Evolutionary conservation across 2,329 filamentous ascomycete species (phyloP), one percentile per base, ranked within the genome.

Genomic region (Aureobasidium sp.): DNA sequence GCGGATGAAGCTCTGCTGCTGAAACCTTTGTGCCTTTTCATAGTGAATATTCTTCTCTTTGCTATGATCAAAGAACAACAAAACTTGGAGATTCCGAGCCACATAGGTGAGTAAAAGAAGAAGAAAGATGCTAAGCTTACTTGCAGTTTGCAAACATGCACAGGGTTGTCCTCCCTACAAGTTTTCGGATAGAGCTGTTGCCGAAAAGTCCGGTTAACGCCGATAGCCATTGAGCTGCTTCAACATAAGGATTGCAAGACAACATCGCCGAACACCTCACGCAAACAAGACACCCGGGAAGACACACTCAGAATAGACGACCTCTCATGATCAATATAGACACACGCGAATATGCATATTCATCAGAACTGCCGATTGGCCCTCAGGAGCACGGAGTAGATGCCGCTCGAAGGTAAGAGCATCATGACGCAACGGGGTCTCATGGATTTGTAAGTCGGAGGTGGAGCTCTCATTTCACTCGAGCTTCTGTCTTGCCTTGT

Each of bases 391-490:
- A 13, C 34, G 34, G 34, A 15, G 48, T 34, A 5, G 26, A 1
- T 44, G 52, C 37, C 17, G 37, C 39, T 44, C 17, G 27, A 15
- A 10, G 2, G 12, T 26, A 44, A 44, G 52, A 44, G 41, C 52
- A 56, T 34, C 9, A 32, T 61, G 57, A 61, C 47, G 57, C 41
- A 52, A 27, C 32, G n/a, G 44, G 34, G 57, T 52, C 47, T 61
- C 37, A n/a, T 56, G 60, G 50, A 62, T 62, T 62, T 62, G 60
- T 62, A 62, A 62, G 60, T 52, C 51, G 26, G 23, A 34, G 51
- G 50, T 42, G 51, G 51, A 56, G 60, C 51, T 48, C 23, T 51
- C 26, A 48, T 34, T 32, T 53, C 44, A 37, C 2, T 15, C 13
- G 34, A 47, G 42, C 50, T 48, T 57, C 13, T 42, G 41, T 23